Base-by-base conservation (phyloP, 2,329 filamentous ascomycete species). In the Fusarium devonianum region DNA sequence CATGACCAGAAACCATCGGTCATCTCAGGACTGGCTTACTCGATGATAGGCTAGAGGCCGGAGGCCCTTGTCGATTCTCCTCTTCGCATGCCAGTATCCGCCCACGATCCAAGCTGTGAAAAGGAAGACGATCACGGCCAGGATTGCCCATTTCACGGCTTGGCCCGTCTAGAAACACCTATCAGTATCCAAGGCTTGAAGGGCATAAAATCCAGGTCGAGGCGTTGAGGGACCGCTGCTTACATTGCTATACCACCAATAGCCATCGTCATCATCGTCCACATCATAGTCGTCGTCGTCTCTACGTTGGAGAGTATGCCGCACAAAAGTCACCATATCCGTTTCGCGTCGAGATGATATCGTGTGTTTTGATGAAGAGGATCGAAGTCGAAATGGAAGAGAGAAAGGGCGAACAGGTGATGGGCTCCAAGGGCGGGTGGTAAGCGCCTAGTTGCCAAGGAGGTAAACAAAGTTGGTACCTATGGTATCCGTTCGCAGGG, bases 131-230 rank as follows among this genome's bases (percentile, higher is more conserved):
- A 93, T 68, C 54, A 76, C 73, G 52, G 82, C 80, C 65, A 92
- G 83, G 51, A 93, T 73, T 35, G 80, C 78, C 83, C 88, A 93
- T 71, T 90, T 89, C 63, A 91, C 75, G 49, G 86, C 85, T 46
- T 80, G 71, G 47, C 84, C 86, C 25, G 78, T 80, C 84, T 88
- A 52, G 12, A 4, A n/a, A n/a, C n/a, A n/a, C 12, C 21, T 11
- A 60, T 61, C 32, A 49, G 38, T 13, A 44, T 11, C 9, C 22
- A 30, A 14, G 22, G 10, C 33, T 6, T 39, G n/a, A 22, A 34
- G 12, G 26, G 29, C 14, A 6, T 30, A 9, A 14, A 16, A 12
- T n/a, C 4, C 22, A 12, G 23, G 4, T 10, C 23, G n/a, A 10
- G 23, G 23, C 23, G 10, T 25, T 13, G 25, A 34, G 23, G 18